Evolutionary conservation across 2,329 filamentous ascomycete genomes (phyloP).

Genomic region (Scytalidium lignicola): DNA sequence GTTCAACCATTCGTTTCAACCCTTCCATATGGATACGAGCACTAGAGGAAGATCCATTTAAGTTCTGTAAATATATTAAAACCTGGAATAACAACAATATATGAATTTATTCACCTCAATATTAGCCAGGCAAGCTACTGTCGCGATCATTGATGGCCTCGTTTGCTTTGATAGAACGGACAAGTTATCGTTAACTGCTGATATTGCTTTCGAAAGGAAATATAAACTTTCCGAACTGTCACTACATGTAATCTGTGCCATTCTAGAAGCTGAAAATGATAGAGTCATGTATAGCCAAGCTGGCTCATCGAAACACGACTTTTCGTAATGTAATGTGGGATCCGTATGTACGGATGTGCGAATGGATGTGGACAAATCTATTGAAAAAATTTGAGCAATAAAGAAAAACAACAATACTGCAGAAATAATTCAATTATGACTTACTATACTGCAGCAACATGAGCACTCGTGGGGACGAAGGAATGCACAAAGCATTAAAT

Average conservation of each 20-base stretch:
- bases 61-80: background rate
- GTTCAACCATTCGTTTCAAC: background rate
- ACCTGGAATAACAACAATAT: background rate
- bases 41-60: background rate
- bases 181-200: background rate
- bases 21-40: background rate
- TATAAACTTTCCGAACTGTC: background rate
- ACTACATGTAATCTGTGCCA: background rate
- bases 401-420: background rate
- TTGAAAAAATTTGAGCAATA: background rate
- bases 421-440: background rate
- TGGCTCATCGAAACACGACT: background rate
- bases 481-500: background rate
- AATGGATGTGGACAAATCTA: background rate
- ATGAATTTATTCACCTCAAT: background rate
- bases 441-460: background rate
- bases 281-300: conserved; percentile 2
- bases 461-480: background rate
- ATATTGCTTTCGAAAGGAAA: background rate
- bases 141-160: background rate
- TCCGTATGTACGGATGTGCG: conserved; percentile 2
- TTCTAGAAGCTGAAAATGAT: background rate
- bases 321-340: background rate
- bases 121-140: background rate
- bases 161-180: background rate